Conservation (phyloP, 345 rosid species). For the Euphorbia peplus region DNA sequence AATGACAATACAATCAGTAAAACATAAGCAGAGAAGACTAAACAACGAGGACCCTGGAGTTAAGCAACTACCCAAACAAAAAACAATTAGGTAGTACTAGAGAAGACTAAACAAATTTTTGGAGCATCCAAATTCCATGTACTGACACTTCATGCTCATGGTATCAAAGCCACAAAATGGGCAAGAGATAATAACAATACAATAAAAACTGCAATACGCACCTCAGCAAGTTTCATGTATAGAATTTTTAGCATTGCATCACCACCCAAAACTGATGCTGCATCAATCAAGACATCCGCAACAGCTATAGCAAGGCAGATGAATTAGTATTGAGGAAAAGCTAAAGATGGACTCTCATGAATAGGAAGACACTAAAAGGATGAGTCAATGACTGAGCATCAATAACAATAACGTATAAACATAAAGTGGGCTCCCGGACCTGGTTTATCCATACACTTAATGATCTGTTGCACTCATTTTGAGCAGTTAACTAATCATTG, state of each 20-base stretch:
- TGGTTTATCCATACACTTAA: background rate
- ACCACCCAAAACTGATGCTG: constrained; percentile 91
- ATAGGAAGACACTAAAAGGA: constrained; percentile 12
- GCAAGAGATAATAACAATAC: background rate
- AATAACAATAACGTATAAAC: background rate
- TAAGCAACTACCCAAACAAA: background rate
- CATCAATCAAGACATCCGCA: constrained; percentile 89
- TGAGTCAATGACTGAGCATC: background rate
- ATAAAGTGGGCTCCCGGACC: background rate
- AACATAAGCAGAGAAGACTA: background rate
- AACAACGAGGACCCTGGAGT: background rate
- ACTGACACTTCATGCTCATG: background rate
- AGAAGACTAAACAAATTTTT: background rate
- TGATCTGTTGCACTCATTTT: background rate
- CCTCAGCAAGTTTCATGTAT: constrained; percentile 85
- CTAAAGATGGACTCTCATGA: constrained; percentile 20
- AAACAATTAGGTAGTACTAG: background rate
- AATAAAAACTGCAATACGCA: constrained; percentile 25
- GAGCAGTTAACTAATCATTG: background rate
- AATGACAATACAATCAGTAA: too few species aligned
- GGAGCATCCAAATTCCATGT: constrained; percentile 5
- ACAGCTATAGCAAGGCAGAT: constrained; percentile 68
- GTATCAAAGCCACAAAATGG: background rate
- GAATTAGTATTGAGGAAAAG: constrained; percentile 34
- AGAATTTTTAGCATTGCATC: constrained; percentile 82